phyloP scores from a whole-genome alignment of 768 basidiomycete genomes.

The Trametes maxima region DNA sequence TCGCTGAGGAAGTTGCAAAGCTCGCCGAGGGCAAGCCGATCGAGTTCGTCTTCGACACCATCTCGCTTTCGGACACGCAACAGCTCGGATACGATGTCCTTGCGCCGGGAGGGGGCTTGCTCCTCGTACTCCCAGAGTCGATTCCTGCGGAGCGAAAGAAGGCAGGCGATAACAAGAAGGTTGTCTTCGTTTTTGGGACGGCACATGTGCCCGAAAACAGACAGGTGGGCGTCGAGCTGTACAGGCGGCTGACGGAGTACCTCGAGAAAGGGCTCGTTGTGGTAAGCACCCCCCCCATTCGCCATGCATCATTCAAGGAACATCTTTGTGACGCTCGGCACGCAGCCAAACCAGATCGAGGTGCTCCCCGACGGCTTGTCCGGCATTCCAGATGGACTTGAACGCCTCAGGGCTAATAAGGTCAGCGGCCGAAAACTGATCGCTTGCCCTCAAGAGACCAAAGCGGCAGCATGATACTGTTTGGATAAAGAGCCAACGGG shows the following conservation, averaged over 20 bases:
- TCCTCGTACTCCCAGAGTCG: constrained; percentile 15
- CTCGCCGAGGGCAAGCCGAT: constrained; percentile 25
- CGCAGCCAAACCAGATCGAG: constrained; percentile 46
- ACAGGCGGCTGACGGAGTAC: constrained; percentile 23
- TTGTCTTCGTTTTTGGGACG: constrained; percentile 21
- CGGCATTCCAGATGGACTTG: constrained; percentile 41
- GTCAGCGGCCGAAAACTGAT: constrained; percentile 50
- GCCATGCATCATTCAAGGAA: too few relatives aligned
- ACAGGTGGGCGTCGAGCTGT: constrained; percentile 23
- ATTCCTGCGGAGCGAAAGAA: constrained; percentile 18
- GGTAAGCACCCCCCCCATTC: constrained; percentile 14
- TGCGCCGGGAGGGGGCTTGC: constrained; percentile 27
- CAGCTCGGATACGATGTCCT: constrained; percentile 27
- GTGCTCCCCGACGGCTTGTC: constrained; percentile 44
- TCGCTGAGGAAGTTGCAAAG: constrained; percentile 13
- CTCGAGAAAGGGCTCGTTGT: constrained; percentile 28
- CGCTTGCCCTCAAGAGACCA: constrained; percentile 42
- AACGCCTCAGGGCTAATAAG: constrained; percentile 38
- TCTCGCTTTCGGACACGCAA: constrained; percentile 26
- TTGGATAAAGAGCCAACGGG: too few relatives aligned
- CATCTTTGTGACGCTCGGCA: neutral
- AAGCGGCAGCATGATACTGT: neutral
- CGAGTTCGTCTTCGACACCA: constrained; percentile 29
- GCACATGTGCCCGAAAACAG: constrained; percentile 20
- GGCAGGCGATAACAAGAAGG: constrained; percentile 16